Evolutionary conservation across 148 eudicot species (phyloP).

Genomic region (Fagopyrum esculentum): DNA sequence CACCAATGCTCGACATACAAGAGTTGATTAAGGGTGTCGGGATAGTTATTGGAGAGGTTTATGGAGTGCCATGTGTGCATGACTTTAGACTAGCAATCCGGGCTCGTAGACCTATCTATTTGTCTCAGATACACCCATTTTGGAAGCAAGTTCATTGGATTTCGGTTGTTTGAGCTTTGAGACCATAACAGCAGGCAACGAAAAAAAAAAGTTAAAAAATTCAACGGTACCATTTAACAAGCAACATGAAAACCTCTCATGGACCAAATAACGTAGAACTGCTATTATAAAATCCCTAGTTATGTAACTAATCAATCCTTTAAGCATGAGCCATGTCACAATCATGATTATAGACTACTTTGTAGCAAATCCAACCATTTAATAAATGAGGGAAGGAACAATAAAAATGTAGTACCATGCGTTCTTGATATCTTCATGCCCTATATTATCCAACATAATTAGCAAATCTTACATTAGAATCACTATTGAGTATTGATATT

Average conservation of each 20-base stretch:
- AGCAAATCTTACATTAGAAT: not conserved
- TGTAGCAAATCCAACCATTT: not conserved
- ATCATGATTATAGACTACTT: not conserved
- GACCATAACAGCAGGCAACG: constrained; percentile 38
- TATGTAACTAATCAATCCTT: not conserved
- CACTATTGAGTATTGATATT: not conserved
- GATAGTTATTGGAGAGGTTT: no score
- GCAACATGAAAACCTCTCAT: not conserved
- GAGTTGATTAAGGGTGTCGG: no score
- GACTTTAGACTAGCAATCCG: no score
- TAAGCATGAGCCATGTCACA: not conserved
- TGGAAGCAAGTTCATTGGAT: no score
- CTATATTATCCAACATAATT: not conserved
- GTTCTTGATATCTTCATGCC: not conserved
- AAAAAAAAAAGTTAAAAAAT: not conserved
- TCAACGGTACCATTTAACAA: not conserved
- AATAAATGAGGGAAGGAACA: not conserved
- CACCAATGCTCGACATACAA: no score
- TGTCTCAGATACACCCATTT: no score
- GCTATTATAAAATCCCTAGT: not conserved
- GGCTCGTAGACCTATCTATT: no score
- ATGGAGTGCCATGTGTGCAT: no score
- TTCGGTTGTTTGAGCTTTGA: constrained; percentile 55
- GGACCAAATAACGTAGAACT: not conserved
- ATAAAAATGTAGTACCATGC: not conserved